phyloP scores from a whole-genome alignment of 2,329 filamentous ascomycete genomes.

The Sarocladiaceae sp. region DNA sequence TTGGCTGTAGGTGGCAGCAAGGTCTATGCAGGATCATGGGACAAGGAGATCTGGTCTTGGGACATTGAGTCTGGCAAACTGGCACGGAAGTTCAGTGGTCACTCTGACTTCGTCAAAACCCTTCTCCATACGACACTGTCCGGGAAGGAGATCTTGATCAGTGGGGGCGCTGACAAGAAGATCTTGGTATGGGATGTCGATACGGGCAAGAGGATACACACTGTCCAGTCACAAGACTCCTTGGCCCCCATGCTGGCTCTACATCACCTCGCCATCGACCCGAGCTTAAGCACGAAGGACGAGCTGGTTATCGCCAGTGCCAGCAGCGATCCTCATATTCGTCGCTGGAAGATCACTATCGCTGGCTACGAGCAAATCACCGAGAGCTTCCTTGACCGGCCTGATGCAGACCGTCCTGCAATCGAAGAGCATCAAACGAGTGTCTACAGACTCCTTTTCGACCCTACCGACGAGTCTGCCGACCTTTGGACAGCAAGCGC shows the following conservation, averaged over 20 bases:
- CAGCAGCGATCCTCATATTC: constrained; percentile 73
- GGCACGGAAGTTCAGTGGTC: constrained; percentile 62
- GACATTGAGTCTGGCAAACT: constrained; percentile 50
- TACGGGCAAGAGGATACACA: constrained; percentile 63
- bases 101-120: constrained; percentile 87
- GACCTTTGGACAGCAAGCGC: constrained; percentile 92
- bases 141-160: constrained; percentile 60
- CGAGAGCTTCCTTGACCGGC: constrained; percentile 35
- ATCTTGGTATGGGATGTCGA: constrained; percentile 77
- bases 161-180: constrained; percentile 71
- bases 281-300: constrained; percentile 44
- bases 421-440: constrained; percentile 85
- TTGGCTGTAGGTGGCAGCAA: constrained; percentile 60
- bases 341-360: constrained; percentile 62
- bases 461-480: constrained; percentile 58
- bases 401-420: constrained; percentile 37
- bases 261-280: constrained; percentile 72
- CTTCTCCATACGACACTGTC: constrained; percentile 57
- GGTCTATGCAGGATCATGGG: constrained; percentile 88
- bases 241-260: constrained; percentile 66
- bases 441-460: constrained; percentile 75
- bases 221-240: constrained; percentile 73
- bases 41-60: constrained; percentile 89
- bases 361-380: constrained; percentile 48
- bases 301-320: constrained; percentile 65